Percentiles rank a stretch among this genome's conserved stretches.
These are phyloP conservation scores for Fonsecaea nubica DNA, from an alignment of 2,329 filamentous ascomycete species.

Conservation along the genomic window DNA sequence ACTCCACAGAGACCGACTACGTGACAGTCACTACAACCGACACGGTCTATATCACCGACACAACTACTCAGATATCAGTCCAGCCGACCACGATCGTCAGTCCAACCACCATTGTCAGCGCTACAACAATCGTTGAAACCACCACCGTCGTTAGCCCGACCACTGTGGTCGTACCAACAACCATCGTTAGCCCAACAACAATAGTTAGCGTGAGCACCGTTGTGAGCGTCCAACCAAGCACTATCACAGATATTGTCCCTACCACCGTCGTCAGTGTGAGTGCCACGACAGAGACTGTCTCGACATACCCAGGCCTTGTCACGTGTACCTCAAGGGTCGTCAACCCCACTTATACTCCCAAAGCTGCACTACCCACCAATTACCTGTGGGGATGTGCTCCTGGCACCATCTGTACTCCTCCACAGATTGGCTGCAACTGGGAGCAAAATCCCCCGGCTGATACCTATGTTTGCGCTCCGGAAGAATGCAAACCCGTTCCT, in stretches of 20 bases:
- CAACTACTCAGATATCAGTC: constrained; percentile 5
- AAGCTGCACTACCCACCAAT: constrained; percentile 41
- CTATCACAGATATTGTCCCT: constrained; percentile 17
- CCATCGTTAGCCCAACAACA: constrained; percentile 21
- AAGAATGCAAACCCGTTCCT: constrained; percentile 49
- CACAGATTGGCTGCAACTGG: constrained; percentile 49
- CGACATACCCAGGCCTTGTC: constrained; percentile 29
- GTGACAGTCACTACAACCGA: constrained; percentile 17
- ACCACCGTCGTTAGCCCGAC: constrained; percentile 12
- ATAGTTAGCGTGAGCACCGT: constrained; percentile 20
- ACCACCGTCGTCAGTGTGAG: constrained; percentile 14
- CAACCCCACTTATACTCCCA: constrained; percentile 45
- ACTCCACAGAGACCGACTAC: constrained; percentile 14
- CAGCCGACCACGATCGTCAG: constrained; percentile 21
- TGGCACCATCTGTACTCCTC: constrained; percentile 51
- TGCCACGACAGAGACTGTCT: constrained; percentile 25
- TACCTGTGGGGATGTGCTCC: constrained; percentile 55
- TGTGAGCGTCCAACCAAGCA: constrained; percentile 10
- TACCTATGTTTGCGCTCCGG: constrained; percentile 49
- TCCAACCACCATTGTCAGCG: constrained; percentile 16
- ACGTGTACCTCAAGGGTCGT: constrained; percentile 43
- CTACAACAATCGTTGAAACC: constrained; percentile 9
- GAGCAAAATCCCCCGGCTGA: constrained; percentile 49
- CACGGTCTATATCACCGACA: constrained; percentile 3
- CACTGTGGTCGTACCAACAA: constrained; percentile 1